Percentiles rank a stretch among this genome's conserved stretches.
phyloP scores from a whole-genome alignment of 75 land plant species.

The Ceratopteris richardii region DNA sequence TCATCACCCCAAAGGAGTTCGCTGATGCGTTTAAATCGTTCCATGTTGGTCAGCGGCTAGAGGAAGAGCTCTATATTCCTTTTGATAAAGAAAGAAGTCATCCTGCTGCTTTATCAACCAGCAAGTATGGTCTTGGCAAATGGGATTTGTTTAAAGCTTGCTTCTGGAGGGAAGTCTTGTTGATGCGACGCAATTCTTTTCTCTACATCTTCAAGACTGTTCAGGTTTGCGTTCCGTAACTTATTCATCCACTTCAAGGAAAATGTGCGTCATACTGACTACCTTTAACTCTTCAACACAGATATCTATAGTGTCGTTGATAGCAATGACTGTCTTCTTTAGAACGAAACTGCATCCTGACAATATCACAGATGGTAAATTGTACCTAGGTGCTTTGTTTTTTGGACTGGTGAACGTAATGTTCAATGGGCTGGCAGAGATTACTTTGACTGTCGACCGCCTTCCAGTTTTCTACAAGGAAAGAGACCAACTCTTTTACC shows the following conservation, averaged over 20 bases:
- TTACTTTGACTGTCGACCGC: constrained; percentile 24
- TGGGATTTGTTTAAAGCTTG: constrained; percentile 25
- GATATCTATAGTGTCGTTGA: constrained; percentile 21
- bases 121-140: constrained; percentile 16
- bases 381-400: constrained; percentile 33
- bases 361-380: constrained; percentile 20
- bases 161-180: constrained; percentile 24
- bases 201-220: constrained; percentile 26
- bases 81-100: constrained; percentile 26
- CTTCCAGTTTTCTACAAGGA: constrained; percentile 52
- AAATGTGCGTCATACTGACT: too few relatives aligned
- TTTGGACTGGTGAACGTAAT: constrained; percentile 27
- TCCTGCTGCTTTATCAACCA: constrained; percentile 16
- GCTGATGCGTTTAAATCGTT: constrained; percentile 19
- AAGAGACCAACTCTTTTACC: constrained; percentile 41
- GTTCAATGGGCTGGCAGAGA: constrained; percentile 39
- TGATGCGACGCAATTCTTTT: constrained; percentile 32
- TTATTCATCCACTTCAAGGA: too few relatives aligned
- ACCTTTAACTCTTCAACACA: constrained; percentile 8
- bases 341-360: constrained; percentile 32
- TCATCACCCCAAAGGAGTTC: constrained; percentile 22
- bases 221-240: constrained; percentile 14
- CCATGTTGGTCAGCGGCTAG: constrained; percentile 20
- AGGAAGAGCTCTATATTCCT: constrained; percentile 16
- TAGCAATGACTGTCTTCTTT: constrained; percentile 45